Conservation (phyloP, 2,329 filamentous ascomycete genomes). For the Alternaria alternata region DNA sequence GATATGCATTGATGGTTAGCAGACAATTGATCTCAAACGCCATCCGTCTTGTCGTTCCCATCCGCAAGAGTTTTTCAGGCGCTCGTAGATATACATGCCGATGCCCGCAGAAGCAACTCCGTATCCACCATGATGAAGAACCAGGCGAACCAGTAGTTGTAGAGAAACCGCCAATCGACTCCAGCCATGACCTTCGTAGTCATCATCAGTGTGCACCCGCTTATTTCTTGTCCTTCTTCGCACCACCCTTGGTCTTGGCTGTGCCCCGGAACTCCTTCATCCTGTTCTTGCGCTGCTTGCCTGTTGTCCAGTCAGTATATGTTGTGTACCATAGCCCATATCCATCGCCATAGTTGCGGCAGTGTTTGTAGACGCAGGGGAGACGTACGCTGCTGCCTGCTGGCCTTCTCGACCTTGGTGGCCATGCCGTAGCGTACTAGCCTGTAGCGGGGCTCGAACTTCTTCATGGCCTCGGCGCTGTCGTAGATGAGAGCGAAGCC, state of each 20-base stretch:
- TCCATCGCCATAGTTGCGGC: conserved; percentile 13
- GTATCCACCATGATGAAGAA: conserved; percentile 44
- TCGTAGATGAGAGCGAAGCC: conserved; percentile 99
- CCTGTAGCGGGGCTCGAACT: conserved; percentile 99
- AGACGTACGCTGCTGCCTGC: conserved; percentile 97
- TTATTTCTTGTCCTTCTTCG: conserved; percentile 84
- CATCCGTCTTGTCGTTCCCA: conserved; percentile 49
- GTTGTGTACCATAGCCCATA: conserved; percentile 20
- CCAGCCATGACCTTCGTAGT: conserved; percentile 42
- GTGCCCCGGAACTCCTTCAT: conserved; percentile 98
- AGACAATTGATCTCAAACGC: conserved; percentile 51
- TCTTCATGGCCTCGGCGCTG: conserved; percentile 97
- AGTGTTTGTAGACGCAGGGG: conserved; percentile 12
- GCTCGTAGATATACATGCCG: conserved; percentile 51
- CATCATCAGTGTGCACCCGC: conserved; percentile 41
- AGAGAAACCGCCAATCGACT: conserved; percentile 45
- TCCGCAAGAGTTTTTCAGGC: conserved; percentile 51
- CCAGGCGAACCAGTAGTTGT: conserved; percentile 42
- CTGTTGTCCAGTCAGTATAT: conserved; percentile 62
- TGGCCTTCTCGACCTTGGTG: conserved; percentile 94
- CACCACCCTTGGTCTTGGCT: conserved; percentile 96
- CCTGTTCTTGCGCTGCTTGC: conserved; percentile 99
- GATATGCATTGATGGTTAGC: conserved; percentile 53
- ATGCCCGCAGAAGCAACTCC: conserved; percentile 48
- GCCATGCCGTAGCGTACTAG: conserved; percentile 92